Evolutionary conservation across 805 yeast species (phyloP).

Genomic region (Kockiozyma suomiensis): DNA sequence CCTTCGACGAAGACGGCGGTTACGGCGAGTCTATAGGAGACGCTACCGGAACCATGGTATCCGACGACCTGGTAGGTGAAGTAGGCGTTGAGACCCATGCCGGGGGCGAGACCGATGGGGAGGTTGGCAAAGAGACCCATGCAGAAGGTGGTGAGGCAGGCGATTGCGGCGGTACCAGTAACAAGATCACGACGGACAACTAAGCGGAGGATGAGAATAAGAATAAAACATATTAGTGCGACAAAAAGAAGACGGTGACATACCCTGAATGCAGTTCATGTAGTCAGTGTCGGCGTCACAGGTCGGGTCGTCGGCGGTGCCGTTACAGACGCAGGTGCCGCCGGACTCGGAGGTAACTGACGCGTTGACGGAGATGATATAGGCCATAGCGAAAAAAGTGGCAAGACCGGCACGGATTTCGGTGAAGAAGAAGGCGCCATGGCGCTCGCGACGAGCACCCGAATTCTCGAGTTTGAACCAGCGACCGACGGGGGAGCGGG

Average conservation of each 20-base stretch:
- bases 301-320: constrained; percentile 29
- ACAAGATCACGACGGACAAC: constrained; percentile 33
- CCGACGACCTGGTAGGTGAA: constrained; percentile 37
- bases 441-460: constrained; percentile 33
- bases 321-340: constrained; percentile 34
- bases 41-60: constrained; percentile 34
- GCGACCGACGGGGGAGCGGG: constrained; percentile 30
- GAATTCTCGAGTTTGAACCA: constrained; percentile 35
- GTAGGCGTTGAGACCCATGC: constrained; percentile 37
- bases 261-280: constrained; percentile 27
- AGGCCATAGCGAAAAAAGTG: constrained; percentile 37
- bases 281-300: constrained; percentile 32
- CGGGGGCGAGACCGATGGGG: constrained; percentile 36
- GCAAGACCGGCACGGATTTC: constrained; percentile 37
- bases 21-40: constrained; percentile 33
- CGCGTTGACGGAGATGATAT: constrained; percentile 36
- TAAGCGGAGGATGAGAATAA: not conserved
- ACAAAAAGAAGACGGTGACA: not conserved
- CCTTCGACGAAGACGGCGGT: constrained; percentile 37
- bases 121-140: constrained; percentile 37
- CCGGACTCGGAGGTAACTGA: constrained; percentile 33
- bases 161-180: constrained; percentile 36
- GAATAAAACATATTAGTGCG: not conserved
- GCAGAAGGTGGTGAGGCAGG: constrained; percentile 33
- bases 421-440: constrained; percentile 33